Conservation (phyloP, 176 grass and related monocot species). For the Bolboschoenus planiculmis region DNA sequence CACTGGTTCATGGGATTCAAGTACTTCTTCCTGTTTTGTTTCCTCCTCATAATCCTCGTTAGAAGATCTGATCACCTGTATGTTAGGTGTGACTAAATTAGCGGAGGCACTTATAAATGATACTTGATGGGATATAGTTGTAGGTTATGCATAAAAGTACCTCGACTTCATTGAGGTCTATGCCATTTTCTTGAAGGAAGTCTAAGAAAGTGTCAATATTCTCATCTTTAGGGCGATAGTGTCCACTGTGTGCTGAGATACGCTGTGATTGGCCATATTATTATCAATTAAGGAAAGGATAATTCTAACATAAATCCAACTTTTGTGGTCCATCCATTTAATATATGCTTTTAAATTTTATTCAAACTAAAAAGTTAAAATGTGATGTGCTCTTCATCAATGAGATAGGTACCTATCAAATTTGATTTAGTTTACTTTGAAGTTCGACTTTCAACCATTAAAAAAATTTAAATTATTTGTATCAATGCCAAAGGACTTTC, state of each 20-base stretch:
- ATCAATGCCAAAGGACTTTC: background rate
- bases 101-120: background rate
- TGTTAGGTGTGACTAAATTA: conserved; percentile 24
- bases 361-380: background rate
- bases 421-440: background rate
- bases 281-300: background rate
- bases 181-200: conserved; percentile 46
- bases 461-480: background rate
- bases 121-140: background rate
- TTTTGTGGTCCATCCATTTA: background rate
- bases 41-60: conserved; percentile 27
- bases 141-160: background rate
- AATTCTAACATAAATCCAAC: background rate
- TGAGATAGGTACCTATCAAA: background rate
- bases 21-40: conserved; percentile 14
- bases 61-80: conserved; percentile 27
- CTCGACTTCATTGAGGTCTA: conserved; percentile 44
- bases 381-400: background rate
- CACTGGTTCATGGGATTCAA: background rate
- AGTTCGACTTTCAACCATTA: background rate
- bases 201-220: conserved; percentile 64
- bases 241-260: conserved; percentile 66
- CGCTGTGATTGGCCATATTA: conserved; percentile 26
- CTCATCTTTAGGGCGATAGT: conserved; percentile 57
- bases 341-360: no score